A percentile compares a stretch with the other conserved stretches of the same genome.
phyloP scores from a whole-genome alignment of 2,329 filamentous ascomycete genomes.

The Nemania abortiva region DNA sequence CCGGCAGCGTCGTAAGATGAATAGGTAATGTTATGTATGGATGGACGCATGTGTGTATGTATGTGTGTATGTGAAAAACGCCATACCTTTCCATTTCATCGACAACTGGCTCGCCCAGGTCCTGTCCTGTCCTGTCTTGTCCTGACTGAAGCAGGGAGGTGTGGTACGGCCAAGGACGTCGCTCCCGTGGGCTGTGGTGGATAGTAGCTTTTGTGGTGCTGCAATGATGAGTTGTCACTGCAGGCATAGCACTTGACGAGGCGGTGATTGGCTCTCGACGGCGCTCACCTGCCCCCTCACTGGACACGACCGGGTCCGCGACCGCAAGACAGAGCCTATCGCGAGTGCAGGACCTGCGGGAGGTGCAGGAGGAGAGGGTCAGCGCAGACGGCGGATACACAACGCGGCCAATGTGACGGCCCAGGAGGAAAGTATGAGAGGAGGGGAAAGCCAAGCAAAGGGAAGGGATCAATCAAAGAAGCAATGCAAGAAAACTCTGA shows the following conservation, averaged over 20 bases:
- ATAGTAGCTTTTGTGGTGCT: conserved; percentile 41
- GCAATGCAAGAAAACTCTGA: conserved; percentile 9
- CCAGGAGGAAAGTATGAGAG: conserved; percentile 34
- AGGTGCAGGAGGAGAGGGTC: conserved; percentile 51
- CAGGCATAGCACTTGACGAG: conserved; percentile 59
- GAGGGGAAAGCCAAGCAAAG: conserved; percentile 29
- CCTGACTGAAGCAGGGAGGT: conserved; percentile 32
- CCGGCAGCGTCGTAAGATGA: conserved; percentile 23
- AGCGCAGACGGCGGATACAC: conserved; percentile 56
- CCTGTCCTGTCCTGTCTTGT: no score
- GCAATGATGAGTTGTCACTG: conserved; percentile 59
- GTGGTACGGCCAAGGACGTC: conserved; percentile 31
- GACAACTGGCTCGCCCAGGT: conserved; percentile 24
- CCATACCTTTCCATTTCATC: conserved; percentile 12
- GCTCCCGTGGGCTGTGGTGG: conserved; percentile 19
- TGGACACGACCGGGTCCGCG: conserved; percentile 42
- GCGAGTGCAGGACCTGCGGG: conserved; percentile 48
- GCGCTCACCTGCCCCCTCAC: conserved; percentile 52
- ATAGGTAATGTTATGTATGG: not conserved
- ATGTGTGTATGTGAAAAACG: conserved; percentile 30
- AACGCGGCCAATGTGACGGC: conserved; percentile 61
- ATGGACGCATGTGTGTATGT: no score
- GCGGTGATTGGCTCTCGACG: conserved; percentile 59
- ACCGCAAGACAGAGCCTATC: conserved; percentile 60
- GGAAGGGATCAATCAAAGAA: conserved; percentile 9